phyloP scores from a whole-genome alignment of 371 early-diverging fungal genomes.

The Parasitella parasitica region DNA sequence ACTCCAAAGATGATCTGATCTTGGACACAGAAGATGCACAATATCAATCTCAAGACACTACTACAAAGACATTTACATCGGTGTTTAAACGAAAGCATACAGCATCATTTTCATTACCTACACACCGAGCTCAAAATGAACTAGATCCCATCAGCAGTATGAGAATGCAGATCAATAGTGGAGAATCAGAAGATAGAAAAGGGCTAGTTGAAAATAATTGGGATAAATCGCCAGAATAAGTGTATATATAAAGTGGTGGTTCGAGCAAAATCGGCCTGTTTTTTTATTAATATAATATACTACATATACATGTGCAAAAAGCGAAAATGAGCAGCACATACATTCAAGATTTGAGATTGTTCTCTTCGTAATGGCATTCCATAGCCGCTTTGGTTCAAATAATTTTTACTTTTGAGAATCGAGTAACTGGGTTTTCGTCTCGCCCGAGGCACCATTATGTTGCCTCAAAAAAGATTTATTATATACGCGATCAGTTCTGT shows the following conservation, averaged over 20 bases:
- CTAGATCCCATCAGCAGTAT: slow-evolving; percentile 22
- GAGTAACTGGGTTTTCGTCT: too few relatives aligned
- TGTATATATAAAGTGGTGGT: neutral
- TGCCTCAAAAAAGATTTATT: too few relatives aligned
- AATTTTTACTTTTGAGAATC: too few relatives aligned
- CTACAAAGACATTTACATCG: neutral
- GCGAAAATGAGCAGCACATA: too few relatives aligned
- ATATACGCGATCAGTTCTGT: too few relatives aligned
- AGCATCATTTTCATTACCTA: neutral
- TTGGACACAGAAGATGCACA: neutral
- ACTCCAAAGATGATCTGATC: neutral
- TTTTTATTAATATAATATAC: too few relatives aligned
- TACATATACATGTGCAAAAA: too few relatives aligned
- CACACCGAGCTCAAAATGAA: slow-evolving; percentile 32
- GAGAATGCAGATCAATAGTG: slow-evolving; percentile 15
- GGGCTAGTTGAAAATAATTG: slow-evolving; percentile 7
- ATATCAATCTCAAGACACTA: neutral
- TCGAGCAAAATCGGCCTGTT: neutral
- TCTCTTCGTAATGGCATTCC: too few relatives aligned
- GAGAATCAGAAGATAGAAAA: slow-evolving; percentile 20
- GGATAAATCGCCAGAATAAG: neutral
- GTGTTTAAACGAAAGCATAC: slow-evolving; percentile 2
- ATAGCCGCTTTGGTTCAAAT: too few relatives aligned
- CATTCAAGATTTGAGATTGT: too few relatives aligned
- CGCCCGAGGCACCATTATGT: too few relatives aligned